Evolutionary conservation across 805 yeast species (phyloP).

Genomic region (Candida fluviatilis): DNA sequence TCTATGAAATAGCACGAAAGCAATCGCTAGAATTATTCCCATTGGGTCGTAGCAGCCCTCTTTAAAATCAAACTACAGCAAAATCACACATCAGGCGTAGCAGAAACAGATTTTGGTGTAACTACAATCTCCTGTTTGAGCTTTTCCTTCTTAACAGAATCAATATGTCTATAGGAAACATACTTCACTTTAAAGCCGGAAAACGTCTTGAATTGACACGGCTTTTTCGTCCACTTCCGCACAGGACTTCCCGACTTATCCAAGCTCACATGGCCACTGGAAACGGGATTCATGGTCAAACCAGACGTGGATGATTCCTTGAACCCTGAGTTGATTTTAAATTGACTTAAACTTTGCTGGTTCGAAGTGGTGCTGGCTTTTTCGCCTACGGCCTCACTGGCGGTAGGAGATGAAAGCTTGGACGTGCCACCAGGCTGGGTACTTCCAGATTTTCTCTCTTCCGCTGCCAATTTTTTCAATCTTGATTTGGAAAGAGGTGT

Average conservation of each 20-base stretch:
- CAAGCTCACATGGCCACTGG: conserved; percentile 20
- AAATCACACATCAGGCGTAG: conserved; percentile 4
- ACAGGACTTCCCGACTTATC: conserved; percentile 35
- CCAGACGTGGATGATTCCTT: conserved; percentile 41
- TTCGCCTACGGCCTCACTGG: conserved; percentile 6
- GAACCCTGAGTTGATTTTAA: conserved; percentile 34
- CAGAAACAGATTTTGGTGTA: conserved; percentile 6
- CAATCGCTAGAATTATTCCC: no score
- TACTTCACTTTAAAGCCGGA: conserved; percentile 37
- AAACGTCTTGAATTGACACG: conserved; percentile 37
- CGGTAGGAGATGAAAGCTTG: conserved; percentile 5
- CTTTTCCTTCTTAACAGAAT: conserved; percentile 12
- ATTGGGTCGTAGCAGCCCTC: background rate
- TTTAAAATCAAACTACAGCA: background rate
- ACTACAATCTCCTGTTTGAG: conserved; percentile 3
- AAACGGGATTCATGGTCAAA: conserved; percentile 31
- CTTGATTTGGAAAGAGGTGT: conserved; percentile 29
- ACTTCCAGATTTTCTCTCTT: conserved; percentile 19
- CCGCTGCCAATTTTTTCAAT: conserved; percentile 28
- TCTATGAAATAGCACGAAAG: no score
- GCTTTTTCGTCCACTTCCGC: conserved; percentile 31
- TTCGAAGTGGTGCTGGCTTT: conserved; percentile 4
- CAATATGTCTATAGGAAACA: conserved; percentile 14
- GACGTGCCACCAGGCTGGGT: conserved; percentile 6
- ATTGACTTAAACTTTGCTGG: conserved; percentile 12